A percentile compares a stretch with the other conserved stretches of the same genome.
Conservation (phyloP, 139 green algal species). For the Microglena sp. region DNA sequence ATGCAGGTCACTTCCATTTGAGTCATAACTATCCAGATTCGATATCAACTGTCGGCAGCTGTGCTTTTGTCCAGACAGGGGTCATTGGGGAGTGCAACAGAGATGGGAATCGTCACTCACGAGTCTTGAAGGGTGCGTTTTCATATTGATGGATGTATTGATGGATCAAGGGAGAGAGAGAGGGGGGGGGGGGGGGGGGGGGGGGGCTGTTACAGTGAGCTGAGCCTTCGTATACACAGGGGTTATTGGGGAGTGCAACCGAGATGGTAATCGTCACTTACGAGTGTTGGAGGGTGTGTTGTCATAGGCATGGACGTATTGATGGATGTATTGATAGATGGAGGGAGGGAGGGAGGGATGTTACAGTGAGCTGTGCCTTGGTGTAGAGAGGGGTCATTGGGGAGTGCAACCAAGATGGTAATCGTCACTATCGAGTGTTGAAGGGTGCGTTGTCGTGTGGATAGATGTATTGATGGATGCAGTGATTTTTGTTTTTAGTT, state of each 20-base stretch:
- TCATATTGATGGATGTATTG: not conserved
- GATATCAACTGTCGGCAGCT: slow-evolving; percentile 44
- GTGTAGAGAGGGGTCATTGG: slow-evolving; percentile 56
- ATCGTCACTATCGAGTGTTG: no score
- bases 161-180: no score
- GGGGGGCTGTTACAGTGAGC: no score
- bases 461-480: not conserved
- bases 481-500: no score
- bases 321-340: no score
- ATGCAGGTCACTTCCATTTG: slow-evolving; percentile 72
- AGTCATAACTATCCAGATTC: slow-evolving; percentile 64
- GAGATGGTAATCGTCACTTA: slow-evolving; percentile 48
- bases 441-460: not conserved
- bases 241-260: slow-evolving; percentile 69
- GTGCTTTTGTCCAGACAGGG: slow-evolving; percentile 64
- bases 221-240: slow-evolving; percentile 22
- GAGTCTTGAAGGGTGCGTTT: not conserved
- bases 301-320: no score
- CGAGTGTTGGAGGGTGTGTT: not conserved
- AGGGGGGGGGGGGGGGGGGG: no score
- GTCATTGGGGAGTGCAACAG: slow-evolving; percentile 69
- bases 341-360: no score
- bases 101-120: slow-evolving; percentile 44
- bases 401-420: slow-evolving; percentile 58
- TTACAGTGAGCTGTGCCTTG: no score